phyloP scores from a whole-genome alignment of 768 basidiomycete species.

The Boletus bicolor region DNA sequence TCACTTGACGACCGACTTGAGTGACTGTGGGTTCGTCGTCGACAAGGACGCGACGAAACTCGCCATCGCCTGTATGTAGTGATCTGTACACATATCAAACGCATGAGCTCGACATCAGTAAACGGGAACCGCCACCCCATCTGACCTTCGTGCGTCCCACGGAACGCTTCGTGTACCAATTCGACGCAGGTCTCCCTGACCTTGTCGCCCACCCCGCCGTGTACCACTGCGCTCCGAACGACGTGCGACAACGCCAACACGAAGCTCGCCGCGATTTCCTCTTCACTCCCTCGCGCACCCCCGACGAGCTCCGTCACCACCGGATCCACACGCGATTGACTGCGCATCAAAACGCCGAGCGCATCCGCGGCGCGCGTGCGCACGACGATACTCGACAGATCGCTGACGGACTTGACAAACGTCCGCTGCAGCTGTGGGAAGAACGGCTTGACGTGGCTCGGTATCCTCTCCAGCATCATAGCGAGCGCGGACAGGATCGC shows the following conservation, averaged over 20 bases:
- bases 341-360: conserved; percentile 85
- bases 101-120: background rate
- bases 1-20: conserved; percentile 67
- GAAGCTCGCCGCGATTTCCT: conserved; percentile 70
- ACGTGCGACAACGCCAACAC: conserved; percentile 76
- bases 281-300: conserved; percentile 60
- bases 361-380: conserved; percentile 81
- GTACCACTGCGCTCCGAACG: conserved; percentile 52
- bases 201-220: conserved; percentile 73
- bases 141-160: conserved; percentile 63
- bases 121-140: fast-evolving
- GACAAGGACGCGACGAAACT: conserved; percentile 62
- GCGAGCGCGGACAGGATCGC: conserved; percentile 86
- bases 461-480: conserved; percentile 82
- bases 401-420: conserved; percentile 89
- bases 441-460: conserved; percentile 91
- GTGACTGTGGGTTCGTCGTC: conserved; percentile 54
- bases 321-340: conserved; percentile 88
- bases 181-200: conserved; percentile 71
- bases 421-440: conserved; percentile 97
- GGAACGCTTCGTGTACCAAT: conserved; percentile 75
- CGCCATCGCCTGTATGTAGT: conserved; percentile 65
- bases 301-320: conserved; percentile 85
- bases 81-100: conserved; percentile 41
- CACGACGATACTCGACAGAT: conserved; percentile 73